A percentile compares a stretch with the other conserved stretches of the same genome.
These are phyloP conservation scores for Alternaria dauci DNA, from an alignment of 2,329 filamentous ascomycete species.

Conservation along the genomic window DNA sequence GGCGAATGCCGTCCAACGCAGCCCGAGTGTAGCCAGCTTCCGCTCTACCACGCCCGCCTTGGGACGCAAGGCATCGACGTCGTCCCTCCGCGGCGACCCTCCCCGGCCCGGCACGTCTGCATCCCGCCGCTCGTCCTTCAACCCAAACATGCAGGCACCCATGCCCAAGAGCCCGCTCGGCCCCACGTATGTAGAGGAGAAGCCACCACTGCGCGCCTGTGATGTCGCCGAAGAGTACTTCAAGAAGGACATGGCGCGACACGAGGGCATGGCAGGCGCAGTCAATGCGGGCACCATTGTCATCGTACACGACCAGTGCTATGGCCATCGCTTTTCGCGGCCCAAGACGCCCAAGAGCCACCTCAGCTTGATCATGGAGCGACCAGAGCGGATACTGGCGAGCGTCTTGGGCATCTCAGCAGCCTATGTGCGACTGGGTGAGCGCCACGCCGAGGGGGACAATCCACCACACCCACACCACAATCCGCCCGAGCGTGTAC, in stretches of 20 bases:
- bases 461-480: slow-evolving; percentile 72
- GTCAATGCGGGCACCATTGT: slow-evolving; percentile 72
- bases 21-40: slow-evolving; percentile 54
- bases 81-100: slow-evolving; percentile 53
- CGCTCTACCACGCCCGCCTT: slow-evolving; percentile 53
- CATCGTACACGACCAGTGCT: slow-evolving; percentile 90
- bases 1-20: slow-evolving; percentile 51
- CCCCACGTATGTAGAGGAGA: slow-evolving; percentile 48
- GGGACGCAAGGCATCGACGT: slow-evolving; percentile 54
- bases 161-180: slow-evolving; percentile 52
- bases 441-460: slow-evolving; percentile 74
- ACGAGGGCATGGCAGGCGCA: slow-evolving; percentile 59
- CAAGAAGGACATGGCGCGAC: slow-evolving; percentile 70
- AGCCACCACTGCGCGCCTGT: slow-evolving; percentile 59
- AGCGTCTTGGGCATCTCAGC: slow-evolving; percentile 81
- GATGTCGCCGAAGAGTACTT: slow-evolving; percentile 75
- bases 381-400: slow-evolving; percentile 89
- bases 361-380: slow-evolving; percentile 85
- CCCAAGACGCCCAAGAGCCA: slow-evolving; percentile 76
- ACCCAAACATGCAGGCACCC: slow-evolving; percentile 52
- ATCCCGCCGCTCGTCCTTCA: slow-evolving; percentile 56
- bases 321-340: slow-evolving; percentile 89
- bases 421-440: slow-evolving; percentile 90
- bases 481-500: slow-evolving; percentile 68
- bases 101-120: slow-evolving; percentile 43